phyloP scores from a whole-genome alignment of 805 yeast species.

The Barnettozyma botsteinii region DNA sequence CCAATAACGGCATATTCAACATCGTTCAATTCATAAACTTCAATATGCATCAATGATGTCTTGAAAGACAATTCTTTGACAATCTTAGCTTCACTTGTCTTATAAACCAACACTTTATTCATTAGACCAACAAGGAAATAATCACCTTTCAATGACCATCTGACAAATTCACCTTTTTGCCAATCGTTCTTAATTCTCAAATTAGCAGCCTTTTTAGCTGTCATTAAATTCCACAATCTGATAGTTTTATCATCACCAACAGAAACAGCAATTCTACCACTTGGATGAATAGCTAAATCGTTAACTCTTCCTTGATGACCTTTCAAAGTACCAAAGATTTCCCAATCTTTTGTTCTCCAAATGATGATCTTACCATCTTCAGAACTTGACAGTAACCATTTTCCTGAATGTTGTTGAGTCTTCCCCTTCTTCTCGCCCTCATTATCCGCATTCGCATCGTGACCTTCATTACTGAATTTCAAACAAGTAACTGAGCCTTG shows the following conservation, averaged over 20 bases:
- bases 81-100: constrained; percentile 56
- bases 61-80: constrained; percentile 46
- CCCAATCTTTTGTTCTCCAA: constrained; percentile 98
- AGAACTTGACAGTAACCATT: constrained; percentile 87
- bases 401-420: constrained; percentile 42
- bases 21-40: constrained; percentile 40
- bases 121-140: constrained; percentile 71
- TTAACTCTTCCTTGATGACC: constrained; percentile 84
- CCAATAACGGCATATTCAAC: constrained; percentile 61
- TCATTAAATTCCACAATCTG: constrained; percentile 94
- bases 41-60: constrained; percentile 63
- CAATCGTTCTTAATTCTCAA: constrained; percentile 67
- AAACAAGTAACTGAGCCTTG: constrained; percentile 81
- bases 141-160: constrained; percentile 66
- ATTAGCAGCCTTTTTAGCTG: constrained; percentile 86
- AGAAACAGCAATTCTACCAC: constrained; percentile 84
- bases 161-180: constrained; percentile 57
- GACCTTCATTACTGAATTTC: constrained; percentile 55
- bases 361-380: constrained; percentile 86
- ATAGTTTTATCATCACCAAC: constrained; percentile 82
- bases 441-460: constrained; percentile 19
- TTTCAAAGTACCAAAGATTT: constrained; percentile 76
- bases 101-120: constrained; percentile 58
- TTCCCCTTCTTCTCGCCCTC: background rate
- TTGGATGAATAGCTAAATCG: constrained; percentile 84